Percentiles rank a stretch among this genome's conserved stretches.
phyloP scores from a whole-genome alignment of 305 asterid species.

The Solanum hybrid region DNA sequence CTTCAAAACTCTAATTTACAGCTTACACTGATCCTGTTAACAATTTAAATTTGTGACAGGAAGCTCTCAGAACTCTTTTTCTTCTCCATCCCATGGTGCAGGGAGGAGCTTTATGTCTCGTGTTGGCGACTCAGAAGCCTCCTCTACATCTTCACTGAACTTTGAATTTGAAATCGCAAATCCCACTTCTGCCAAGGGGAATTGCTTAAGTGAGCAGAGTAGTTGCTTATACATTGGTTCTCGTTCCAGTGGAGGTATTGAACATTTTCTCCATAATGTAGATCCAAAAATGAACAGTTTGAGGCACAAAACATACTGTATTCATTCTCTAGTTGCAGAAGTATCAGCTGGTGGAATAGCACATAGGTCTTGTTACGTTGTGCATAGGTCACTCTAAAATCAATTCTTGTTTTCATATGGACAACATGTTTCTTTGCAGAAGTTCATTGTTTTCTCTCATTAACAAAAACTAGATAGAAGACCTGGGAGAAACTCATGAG shows the following conservation, averaged over 20 bases:
- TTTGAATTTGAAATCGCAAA: slow-evolving; percentile 33
- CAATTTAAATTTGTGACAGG: slow-evolving; percentile 38
- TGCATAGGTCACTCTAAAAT: not conserved
- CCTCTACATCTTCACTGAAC: slow-evolving; percentile 26
- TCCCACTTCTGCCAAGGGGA: slow-evolving; percentile 24
- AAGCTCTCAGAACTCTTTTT: slow-evolving; percentile 30
- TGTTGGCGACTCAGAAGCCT: slow-evolving; percentile 39
- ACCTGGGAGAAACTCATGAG: not conserved
- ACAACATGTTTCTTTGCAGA: not conserved
- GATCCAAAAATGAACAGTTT: not conserved
- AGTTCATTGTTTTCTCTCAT: not conserved
- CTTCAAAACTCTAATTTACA: not conserved
- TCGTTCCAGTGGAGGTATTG: slow-evolving; percentile 65
- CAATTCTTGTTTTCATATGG: not conserved
- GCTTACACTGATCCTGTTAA: not conserved
- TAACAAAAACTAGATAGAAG: not conserved
- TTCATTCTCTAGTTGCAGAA: not conserved
- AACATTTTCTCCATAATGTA: not conserved
- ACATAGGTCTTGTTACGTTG: not conserved
- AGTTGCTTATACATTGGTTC: slow-evolving; percentile 70
- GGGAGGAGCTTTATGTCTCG: slow-evolving; percentile 52
- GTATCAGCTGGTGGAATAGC: not conserved
- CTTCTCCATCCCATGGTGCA: slow-evolving; percentile 52
- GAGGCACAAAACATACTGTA: not conserved
- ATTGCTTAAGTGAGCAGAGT: slow-evolving; percentile 16